Evolutionary conservation across 2,329 filamentous ascomycete species (phyloP), one percentile per base, ranked within the genome.

Genomic region (Xylariaceae sp.): DNA sequence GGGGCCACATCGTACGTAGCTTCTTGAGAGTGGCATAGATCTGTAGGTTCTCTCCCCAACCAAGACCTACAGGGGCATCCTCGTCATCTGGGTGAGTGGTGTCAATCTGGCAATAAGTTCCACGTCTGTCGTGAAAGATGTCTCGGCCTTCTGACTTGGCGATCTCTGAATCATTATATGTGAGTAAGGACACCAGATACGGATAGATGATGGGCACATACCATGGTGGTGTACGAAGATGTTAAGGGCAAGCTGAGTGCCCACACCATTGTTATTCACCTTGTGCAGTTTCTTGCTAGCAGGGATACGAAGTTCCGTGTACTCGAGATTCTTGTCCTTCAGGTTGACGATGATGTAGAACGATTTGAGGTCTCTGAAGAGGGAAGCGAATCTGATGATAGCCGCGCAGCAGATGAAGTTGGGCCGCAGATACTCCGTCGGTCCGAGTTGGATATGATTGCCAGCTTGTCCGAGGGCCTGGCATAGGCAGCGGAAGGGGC

Each of bases 301-400:
- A 3, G 16, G 16, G 36, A 39, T 39, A 11, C 11, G 4, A 4
- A 13, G 36, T 39, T 4, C 10, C 3, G 16, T 14, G 36, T 14
- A 14, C 16, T 5, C 6, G 13, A 12, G 22, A 22, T 16, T 7
- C 16, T 41, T 4, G 18, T 33, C 9, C 2, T 4, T 48, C 4
- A 61, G 11, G 31, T 58, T 55, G 11, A 62, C 28, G 7, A 71
- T 53, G 40, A 72, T 47, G 51, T 67, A 70, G 33, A 71, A 58
- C 5, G 51, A 39, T 43, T 66, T 45, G 0, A 72, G 47, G 17
- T 63, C 42, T 0, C 47, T 33, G 33, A 72, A 69, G 67, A 63
- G 11, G 52, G 34, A 5, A 40, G 54, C 13, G 65, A 47, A 48
- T 53, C 56, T 4, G 67, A 22, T 19, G 6, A 13, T 6, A 2